Evolutionary conservation across 2,329 filamentous ascomycete genomes (phyloP), one percentile per base, ranked within the genome.

Genomic region (Stachybotrys elegans): DNA sequence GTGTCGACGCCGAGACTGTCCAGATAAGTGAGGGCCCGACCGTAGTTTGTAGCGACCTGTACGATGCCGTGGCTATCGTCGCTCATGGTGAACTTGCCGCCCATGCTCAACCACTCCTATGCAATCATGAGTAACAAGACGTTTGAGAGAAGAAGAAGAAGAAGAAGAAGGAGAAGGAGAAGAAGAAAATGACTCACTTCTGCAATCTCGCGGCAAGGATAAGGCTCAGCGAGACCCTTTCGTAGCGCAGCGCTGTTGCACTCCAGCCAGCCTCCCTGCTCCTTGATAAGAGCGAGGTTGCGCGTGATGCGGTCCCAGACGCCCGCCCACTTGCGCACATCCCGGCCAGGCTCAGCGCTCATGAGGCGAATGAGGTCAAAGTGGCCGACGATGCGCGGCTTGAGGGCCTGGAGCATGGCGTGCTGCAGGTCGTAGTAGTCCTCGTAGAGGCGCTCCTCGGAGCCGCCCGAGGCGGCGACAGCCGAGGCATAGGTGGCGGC

Each of bases 1-100:
- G 81, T 71, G 23, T 67, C 58, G 21, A 92, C 79, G 5, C 82
- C 83, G 12, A 88, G 67, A 47, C 70, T 74, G 50, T 81, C 75
- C 44, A 95, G 69, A 61, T 87, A 95, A 1, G 78, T 72, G 46
- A 94, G 66, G 5, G 86, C 81, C 32, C 78, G 78, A 37, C 63
- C 59, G 68, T 93, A 97, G 60, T 95, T 92, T 41, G 88, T 83
- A n/a, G 83, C 89, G 5, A 98, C 77, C 60, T 98, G 92, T 3
- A 79, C 85, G 46, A 89, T 78, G 31, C 88, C 88, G 69, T 98
- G 93, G 62, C 90, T 95, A 66, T 98, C 93, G 63, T 98, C 93
- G 6, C 88, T 95, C 55, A 98, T 76, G 43, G 89, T 94, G 65
- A 97, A 95, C 48, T 78, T 79, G 20, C 93, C 91, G 20, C 84